Conservation (phyloP, 805 yeast genomes). For the Saturnispora halmiae region DNA sequence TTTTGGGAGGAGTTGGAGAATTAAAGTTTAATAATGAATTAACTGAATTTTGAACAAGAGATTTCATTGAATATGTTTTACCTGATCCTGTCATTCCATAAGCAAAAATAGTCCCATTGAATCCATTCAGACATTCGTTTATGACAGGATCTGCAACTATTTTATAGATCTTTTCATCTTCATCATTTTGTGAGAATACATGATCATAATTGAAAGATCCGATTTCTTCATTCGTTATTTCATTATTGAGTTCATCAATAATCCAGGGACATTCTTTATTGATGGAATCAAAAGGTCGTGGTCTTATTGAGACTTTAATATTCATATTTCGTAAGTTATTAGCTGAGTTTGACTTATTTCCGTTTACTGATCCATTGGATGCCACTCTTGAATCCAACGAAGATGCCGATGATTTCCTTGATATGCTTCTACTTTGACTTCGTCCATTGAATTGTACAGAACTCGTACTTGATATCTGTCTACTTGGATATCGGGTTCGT, state of each 20-base stretch:
- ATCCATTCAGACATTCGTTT: slow-evolving; percentile 57
- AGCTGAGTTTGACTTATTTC: no score
- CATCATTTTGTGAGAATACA: slow-evolving; percentile 51
- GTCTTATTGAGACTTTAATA: slow-evolving; percentile 69
- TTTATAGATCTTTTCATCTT: slow-evolving; percentile 55
- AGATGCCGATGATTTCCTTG: slow-evolving; percentile 7
- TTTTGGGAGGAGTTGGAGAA: not conserved
- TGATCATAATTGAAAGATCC: slow-evolving; percentile 70
- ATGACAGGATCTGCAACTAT: slow-evolving; percentile 45
- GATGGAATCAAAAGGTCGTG: slow-evolving; percentile 49
- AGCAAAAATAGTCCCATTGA: slow-evolving; percentile 83
- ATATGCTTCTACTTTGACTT: not conserved
- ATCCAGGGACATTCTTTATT: slow-evolving; percentile 28
- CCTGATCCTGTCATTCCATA: slow-evolving; percentile 95
- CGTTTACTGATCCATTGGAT: no score
- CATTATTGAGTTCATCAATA: slow-evolving; percentile 36
- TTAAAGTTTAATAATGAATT: slow-evolving; percentile 38
- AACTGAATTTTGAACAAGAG: slow-evolving; percentile 64
- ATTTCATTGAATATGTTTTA: slow-evolving; percentile 81
- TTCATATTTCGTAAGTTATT: no score
- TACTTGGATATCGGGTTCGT: not conserved
- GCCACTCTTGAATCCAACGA: slow-evolving; percentile 4
- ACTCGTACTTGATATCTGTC: slow-evolving; percentile 2
- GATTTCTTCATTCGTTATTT: slow-evolving; percentile 42
- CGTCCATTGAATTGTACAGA: not conserved